These are phyloP conservation scores for Daldinia concentrica DNA, from an alignment of 495 filamentous ascomycete genomes.

Conservation along the genomic window DNA sequence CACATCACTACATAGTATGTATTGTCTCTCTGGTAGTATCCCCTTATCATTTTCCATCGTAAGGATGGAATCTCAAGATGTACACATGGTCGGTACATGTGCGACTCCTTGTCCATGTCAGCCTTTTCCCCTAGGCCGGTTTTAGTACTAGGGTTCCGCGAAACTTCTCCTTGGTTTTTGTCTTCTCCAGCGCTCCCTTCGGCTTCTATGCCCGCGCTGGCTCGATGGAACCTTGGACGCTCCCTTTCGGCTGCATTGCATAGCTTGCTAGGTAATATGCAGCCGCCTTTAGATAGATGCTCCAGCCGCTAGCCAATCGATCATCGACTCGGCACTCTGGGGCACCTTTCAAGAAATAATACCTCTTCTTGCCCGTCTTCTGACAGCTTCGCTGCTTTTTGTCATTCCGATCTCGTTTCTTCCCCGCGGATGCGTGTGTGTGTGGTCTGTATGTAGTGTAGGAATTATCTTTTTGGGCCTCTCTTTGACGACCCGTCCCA, in stretches of 20 bases:
- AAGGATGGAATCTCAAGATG: background rate
- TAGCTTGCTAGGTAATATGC: constrained; percentile 32
- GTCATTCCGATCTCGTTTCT: constrained; percentile 44
- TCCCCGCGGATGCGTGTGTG: constrained; percentile 37
- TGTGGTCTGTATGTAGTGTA: constrained; percentile 44
- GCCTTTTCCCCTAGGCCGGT: constrained; percentile 31
- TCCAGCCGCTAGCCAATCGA: constrained; percentile 45
- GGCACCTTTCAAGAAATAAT: constrained; percentile 45
- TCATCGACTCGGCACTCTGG: constrained; percentile 31
- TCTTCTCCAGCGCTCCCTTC: constrained; percentile 7
- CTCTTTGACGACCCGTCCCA: constrained; percentile 40
- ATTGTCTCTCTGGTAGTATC: constrained; percentile 24
- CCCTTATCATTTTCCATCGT: constrained; percentile 14
- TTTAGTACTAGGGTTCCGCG: constrained; percentile 34
- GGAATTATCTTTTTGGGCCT: constrained; percentile 39
- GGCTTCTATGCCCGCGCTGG: constrained; percentile 18
- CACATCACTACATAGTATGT: too few species aligned
- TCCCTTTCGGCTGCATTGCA: constrained; percentile 47
- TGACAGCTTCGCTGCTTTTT: constrained; percentile 35
- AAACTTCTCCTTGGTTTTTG: constrained; percentile 31
- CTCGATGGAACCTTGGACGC: constrained; percentile 36
- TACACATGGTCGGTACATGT: constrained; percentile 6
- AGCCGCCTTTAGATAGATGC: constrained; percentile 39
- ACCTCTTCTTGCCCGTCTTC: constrained; percentile 32
- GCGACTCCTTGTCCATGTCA: constrained; percentile 25